These are phyloP conservation scores for Piromyces finnis DNA, from an alignment of 192 early-diverging fungal species.

Conservation along the genomic window DNA sequence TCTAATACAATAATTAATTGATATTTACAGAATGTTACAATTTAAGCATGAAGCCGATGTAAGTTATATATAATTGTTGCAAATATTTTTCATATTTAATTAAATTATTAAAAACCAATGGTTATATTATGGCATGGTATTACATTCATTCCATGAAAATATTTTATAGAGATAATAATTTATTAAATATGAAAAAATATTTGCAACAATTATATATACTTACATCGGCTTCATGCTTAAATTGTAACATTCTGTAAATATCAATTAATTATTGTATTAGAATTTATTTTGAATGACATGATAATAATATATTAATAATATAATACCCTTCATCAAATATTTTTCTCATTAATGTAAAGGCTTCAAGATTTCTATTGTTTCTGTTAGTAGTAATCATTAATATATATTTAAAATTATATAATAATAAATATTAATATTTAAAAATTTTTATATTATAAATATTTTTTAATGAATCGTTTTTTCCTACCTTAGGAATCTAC, in stretches of 20 bases:
- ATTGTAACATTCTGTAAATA: background rate
- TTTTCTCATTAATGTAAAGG: background rate
- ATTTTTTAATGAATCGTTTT: background rate
- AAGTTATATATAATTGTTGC: background rate
- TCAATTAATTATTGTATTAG: background rate
- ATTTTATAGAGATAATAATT: background rate
- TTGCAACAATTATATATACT: too few species aligned
- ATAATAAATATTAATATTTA: too few species aligned
- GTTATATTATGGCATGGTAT: background rate
- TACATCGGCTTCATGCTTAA: background rate
- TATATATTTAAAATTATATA: too few species aligned
- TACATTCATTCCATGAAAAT: background rate
- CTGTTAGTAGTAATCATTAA: background rate
- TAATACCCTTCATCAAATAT: background rate
- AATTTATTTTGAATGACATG: too few species aligned
- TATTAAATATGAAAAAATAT: too few species aligned
- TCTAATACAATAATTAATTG: background rate
- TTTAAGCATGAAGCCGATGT: background rate
- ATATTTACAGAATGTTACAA: background rate
- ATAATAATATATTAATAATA: too few species aligned
- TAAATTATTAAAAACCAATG: too few species aligned
- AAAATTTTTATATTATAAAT: background rate
- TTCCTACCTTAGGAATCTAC: background rate
- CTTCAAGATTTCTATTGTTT: background rate
- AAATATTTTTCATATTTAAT: too few species aligned